These are phyloP conservation scores for Globisporangium abappressorium DNA, from an alignment of 352 stramenopile genomes.

Conservation along the genomic window DNA sequence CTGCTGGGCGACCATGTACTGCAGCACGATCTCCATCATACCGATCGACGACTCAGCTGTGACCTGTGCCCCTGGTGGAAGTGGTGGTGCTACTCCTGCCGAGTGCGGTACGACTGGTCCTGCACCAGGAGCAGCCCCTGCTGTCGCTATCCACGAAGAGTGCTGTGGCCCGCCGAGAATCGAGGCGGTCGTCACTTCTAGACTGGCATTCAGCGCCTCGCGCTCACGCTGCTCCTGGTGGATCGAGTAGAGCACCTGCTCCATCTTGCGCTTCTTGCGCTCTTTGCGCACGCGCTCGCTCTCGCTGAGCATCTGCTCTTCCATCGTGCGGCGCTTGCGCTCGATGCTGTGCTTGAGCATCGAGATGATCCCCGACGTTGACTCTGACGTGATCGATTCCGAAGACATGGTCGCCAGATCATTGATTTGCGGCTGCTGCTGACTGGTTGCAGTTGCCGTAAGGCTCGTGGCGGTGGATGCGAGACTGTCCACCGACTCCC, in stretches of 20 bases:
- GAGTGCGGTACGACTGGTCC: not conserved
- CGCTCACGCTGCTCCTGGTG: conserved; percentile 47
- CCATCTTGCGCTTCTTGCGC: conserved; percentile 61
- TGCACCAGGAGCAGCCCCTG: not conserved
- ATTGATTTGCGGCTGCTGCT: not conserved
- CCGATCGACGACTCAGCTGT: conserved; percentile 16
- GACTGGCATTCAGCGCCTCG: conserved; percentile 14
- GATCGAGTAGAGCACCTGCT: conserved; percentile 47
- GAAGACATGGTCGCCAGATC: not conserved
- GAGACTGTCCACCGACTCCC: conserved; percentile 1
- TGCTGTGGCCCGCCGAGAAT: conserved; percentile 2
- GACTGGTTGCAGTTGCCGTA: not conserved
- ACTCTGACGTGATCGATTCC: conserved; percentile 4
- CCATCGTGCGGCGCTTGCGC: conserved; percentile 40
- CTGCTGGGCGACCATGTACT: conserved; percentile 56
- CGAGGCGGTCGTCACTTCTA: not conserved
- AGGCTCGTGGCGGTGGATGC: conserved; percentile 1
- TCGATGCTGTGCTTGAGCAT: conserved; percentile 57
- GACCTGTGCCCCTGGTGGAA: not conserved
- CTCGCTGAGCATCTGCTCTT: conserved; percentile 49
- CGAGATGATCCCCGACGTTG: conserved; percentile 41
- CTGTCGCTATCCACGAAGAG: not conserved
- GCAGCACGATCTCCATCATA: conserved; percentile 48
- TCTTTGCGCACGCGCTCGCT: conserved; percentile 54
- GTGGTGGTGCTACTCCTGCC: too few relatives aligned